Evolutionary conservation across 495 filamentous ascomycete genomes (phyloP), one percentile per base, ranked within the genome.

Genomic region (Lasiosphaeriaceae sp.): DNA sequence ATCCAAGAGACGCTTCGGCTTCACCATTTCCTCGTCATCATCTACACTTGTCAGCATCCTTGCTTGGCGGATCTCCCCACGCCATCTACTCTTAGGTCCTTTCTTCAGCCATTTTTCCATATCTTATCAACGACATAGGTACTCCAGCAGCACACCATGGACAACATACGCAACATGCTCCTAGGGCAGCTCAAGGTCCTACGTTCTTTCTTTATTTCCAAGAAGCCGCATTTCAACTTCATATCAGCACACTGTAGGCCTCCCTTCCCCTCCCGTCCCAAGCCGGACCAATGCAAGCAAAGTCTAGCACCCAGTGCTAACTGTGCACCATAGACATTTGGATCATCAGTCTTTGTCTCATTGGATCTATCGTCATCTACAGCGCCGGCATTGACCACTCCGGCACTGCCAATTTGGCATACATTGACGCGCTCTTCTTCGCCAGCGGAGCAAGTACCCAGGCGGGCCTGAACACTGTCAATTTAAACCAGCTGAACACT

Each of bases 361-460:
- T 90, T 45, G 86, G 85, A 5, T 96, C 92, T 2, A 67, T 97
- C 56, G 75, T 96, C 11, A 63, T 97, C 16, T 96, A 31, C 26
- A 31, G 26, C 26, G 26, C 26, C 26, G 26, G 26, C 26, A 81
- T 57, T 77, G 80, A n/a, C 55, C 69, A 17, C 72, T 71, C 57
- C 41, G 67, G 14, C 79, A 78, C 16, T 4, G 3, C 26, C 26
- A 64, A 80, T 7, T 66, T 99, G 41, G 57, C 71, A 7, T 99
- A 95, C 63, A 90, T 92, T 57, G 92, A 99, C 79, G 89, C 92
- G 14, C 81, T 99, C 17, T 90, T 96, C 76, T 88, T 96, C 57
- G 79, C 86, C 12, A 80, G 78, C 56, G 92, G 95, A 14, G 79
- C 87, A 35, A 83, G 88, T 53, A 97, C 92, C 1, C 94, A 99